Evolutionary conservation across 2,329 filamentous ascomycete genomes (phyloP), one percentile per base, ranked within the genome.

Genomic region (Onygenales sp.): DNA sequence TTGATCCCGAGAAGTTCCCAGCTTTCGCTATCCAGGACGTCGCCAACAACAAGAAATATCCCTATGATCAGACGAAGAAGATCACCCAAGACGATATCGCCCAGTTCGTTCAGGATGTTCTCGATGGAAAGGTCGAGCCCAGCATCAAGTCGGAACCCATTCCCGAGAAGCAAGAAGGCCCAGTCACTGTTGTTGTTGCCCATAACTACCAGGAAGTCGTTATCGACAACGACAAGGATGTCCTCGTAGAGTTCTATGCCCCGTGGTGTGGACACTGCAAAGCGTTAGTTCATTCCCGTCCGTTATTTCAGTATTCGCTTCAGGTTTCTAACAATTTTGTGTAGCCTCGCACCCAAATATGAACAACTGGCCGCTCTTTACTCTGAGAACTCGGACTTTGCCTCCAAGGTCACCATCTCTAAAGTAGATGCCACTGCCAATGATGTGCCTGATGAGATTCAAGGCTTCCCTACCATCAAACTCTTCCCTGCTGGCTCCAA

Each of bases 381-480:
- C 70, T 69, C 72, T 59, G 68, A 74, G 32, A 68, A 74, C 61
- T 60, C 70, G 42, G 77, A 77, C 31, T 70, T 74, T 57, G 70
- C 70, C 58, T 71, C 77, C 65, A 79, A 83, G 78, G 83, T 82
- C 73, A 80, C 75, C 63, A 83, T 83, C 78, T 86, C 77, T 74
- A 98, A 98, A 86, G 86, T 98, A 62, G 93, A 98, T 68, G 93
- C 93, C 55, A 98, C 93, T 58, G 75, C 77, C 76, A 98, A 98
- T 78, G 93, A 98, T 65, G 88, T 97, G 54, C 93, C 93, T 54
- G 92, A 97, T 73, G 88, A 95, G 77, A 89, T 98, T 67, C 83
- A 88, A 73, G 93, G 93, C 59, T 98, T 98, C 86, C 93, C 93
- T 54, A 98, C 93, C 71, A 96, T 98, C 82, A 97, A 97, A 83